Evolutionary conservation across 495 filamentous ascomycete species (phyloP).

Genomic region (Durotheca rogersii): DNA sequence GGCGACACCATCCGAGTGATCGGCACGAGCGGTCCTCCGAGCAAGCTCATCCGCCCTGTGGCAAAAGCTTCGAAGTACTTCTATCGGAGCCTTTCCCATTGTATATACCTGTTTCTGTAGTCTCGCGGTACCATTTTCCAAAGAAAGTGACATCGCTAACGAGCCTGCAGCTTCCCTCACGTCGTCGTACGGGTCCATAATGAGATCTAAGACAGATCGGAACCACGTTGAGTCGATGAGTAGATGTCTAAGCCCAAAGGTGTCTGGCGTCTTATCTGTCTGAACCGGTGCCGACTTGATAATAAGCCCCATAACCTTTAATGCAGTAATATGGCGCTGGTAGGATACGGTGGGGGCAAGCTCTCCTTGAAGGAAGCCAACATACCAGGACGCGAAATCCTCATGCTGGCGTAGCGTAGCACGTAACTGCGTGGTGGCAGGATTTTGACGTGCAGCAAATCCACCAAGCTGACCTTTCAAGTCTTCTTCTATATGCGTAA

Average conservation of each 20-base stretch:
- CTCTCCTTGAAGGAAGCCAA: constrained; percentile 68
- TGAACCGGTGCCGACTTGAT: constrained; percentile 43
- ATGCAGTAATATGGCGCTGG: constrained; percentile 77
- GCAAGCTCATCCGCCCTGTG: constrained; percentile 59
- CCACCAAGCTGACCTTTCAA: constrained; percentile 21
- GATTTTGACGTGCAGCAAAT: background rate
- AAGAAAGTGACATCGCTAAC: constrained; percentile 52
- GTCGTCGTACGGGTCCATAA: constrained; percentile 91
- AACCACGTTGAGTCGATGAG: constrained; percentile 54
- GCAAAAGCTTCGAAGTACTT: constrained; percentile 40
- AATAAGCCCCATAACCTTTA: constrained; percentile 65
- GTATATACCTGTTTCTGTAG: constrained; percentile 17
- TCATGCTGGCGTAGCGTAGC: constrained; percentile 46
- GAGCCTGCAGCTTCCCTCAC: constrained; percentile 66
- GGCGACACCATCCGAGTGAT: constrained; percentile 83
- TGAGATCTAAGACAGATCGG: constrained; percentile 68
- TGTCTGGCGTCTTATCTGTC: constrained; percentile 6
- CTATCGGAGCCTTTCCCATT: constrained; percentile 19
- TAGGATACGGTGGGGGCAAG: constrained; percentile 77
- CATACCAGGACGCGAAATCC: constrained; percentile 67
- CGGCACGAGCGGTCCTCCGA: constrained; percentile 69
- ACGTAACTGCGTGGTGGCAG: background rate
- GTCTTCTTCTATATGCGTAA: background rate
- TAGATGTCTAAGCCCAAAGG: constrained; percentile 18
- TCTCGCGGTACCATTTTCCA: constrained; percentile 25